Base-by-base conservation (phyloP, 2,329 filamentous ascomycete species). In the Fusarium compactum region DNA sequence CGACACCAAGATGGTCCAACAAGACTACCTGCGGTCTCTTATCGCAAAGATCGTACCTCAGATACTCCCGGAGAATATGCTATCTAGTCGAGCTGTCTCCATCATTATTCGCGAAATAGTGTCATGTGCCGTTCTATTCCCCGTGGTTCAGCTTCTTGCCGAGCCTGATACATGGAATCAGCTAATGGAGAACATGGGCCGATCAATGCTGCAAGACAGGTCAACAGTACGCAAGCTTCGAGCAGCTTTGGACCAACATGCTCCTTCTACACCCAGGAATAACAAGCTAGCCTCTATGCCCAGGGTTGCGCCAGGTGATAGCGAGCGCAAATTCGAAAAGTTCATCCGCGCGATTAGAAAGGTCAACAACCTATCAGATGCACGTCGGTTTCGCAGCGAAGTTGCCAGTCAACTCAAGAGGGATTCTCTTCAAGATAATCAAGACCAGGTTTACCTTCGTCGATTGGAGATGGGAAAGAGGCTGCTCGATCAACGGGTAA, bases 81-180 rank as follows among this genome's bases (percentile, higher is more conserved):
- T 93, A 43, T 91, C 90, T 32, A 98, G 96, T 78, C 87, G 93
- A 65, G 89, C 93, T 44, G 95, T 98, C 10, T 89, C 88, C 32
- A 91, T 91, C 38, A 84, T 99, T 57, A 87, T 98, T 64, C 90
- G 92, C 73, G 97, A 99, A 82, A 91, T 99, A 65, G 89, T 98
- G n/a, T 87, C 94, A 24, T 98, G 96, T 79, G 93, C 94, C n/a
- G 91, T 99, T 41, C 83, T 99, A 40, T 90, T 90, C 44, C 96
- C 96, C 1, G 83, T 97, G 24, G 86, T 98, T 77, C 90, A 91
- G 74, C 84, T 94, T 67, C 83, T 99, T 20, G 89, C 93, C 8
- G 95, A 99, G 73, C 95, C 97, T 2, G 97, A 99, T 82, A 97
- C 92, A 11, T 99, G 95, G 95, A 98, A 99, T 76, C 95, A 98